A percentile compares a stretch with the other conserved stretches of the same genome.
These are phyloP conservation scores for Salix brachista DNA, from an alignment of 345 rosid genomes.

Conservation along the genomic window DNA sequence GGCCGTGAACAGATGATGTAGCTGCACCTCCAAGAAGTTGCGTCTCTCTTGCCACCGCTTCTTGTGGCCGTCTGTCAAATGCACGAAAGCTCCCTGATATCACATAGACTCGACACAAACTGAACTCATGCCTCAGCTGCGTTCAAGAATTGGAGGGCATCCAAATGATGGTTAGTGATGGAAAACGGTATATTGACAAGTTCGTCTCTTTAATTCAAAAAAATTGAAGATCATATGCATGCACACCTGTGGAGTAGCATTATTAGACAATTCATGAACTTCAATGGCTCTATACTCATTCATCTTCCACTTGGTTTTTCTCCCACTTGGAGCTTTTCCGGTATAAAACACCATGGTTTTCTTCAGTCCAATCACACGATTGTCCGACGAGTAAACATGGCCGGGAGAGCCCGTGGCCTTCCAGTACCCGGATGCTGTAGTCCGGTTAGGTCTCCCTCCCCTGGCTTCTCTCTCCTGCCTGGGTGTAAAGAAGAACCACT, in stretches of 20 bases:
- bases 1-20: constrained; percentile 26
- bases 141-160: constrained; percentile 17
- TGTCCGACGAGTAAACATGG: constrained; percentile 65
- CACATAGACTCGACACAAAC: constrained; percentile 79
- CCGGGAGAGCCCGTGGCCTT: constrained; percentile 93
- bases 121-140: constrained; percentile 78
- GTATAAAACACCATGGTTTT: constrained; percentile 91
- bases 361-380: constrained; percentile 68
- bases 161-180: constrained; percentile 13
- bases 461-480: constrained; percentile 81
- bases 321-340: constrained; percentile 81
- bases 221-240: neutral
- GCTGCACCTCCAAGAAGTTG: constrained; percentile 26
- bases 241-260: constrained; percentile 44
- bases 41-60: constrained; percentile 24
- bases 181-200: neutral
- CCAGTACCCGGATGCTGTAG: constrained; percentile 88
- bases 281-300: constrained; percentile 82
- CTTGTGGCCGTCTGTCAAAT: constrained; percentile 86
- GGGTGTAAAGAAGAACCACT: constrained; percentile 90
- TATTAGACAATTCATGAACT: constrained; percentile 18
- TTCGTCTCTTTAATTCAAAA: neutral
- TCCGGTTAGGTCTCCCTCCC: constrained; percentile 79
- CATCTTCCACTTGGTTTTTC: constrained; percentile 95
- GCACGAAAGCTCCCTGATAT: constrained; percentile 70